These are phyloP conservation scores for Melaleuca quinquenervia DNA, from an alignment of 345 rosid genomes.

Conservation along the genomic window DNA sequence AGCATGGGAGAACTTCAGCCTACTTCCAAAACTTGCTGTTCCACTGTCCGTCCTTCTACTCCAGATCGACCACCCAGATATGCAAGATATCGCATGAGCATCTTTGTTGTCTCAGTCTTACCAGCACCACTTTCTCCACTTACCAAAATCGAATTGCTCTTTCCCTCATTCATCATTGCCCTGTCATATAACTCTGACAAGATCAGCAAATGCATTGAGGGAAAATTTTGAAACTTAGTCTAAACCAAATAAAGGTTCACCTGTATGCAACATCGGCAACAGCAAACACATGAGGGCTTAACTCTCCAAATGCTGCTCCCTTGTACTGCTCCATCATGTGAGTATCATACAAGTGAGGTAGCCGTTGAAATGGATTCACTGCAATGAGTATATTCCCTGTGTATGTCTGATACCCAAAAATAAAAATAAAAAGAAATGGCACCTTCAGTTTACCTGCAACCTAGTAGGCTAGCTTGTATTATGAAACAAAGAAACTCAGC, in stretches of 20 bases:
- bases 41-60: conserved; percentile 98
- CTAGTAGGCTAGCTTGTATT: neutral
- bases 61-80: conserved; percentile 97
- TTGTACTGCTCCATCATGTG: conserved; percentile 99
- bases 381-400: conserved; percentile 98
- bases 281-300: conserved; percentile 98
- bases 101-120: conserved; percentile 99
- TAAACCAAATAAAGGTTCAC: conserved; percentile 21
- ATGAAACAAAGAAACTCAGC: neutral
- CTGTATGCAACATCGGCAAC: conserved; percentile 98
- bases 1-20: conserved; percentile 10
- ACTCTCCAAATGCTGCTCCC: conserved; percentile 96
- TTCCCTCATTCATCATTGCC: conserved; percentile 98
- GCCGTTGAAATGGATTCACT: conserved; percentile 96
- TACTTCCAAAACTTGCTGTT: conserved; percentile 99
- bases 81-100: conserved; percentile 99
- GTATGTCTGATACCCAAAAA: conserved; percentile 56
- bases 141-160: conserved; percentile 98
- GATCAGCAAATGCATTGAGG: conserved; percentile 11
- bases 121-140: conserved; percentile 99
- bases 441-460: neutral
- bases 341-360: conserved; percentile 95
- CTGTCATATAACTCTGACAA: conserved; percentile 24
- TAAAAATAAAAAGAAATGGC: neutral
- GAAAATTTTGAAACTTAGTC: conserved; percentile 2